phyloP scores from a whole-genome alignment of 768 basidiomycete species.

The Boletus subcaerulescens region DNA sequence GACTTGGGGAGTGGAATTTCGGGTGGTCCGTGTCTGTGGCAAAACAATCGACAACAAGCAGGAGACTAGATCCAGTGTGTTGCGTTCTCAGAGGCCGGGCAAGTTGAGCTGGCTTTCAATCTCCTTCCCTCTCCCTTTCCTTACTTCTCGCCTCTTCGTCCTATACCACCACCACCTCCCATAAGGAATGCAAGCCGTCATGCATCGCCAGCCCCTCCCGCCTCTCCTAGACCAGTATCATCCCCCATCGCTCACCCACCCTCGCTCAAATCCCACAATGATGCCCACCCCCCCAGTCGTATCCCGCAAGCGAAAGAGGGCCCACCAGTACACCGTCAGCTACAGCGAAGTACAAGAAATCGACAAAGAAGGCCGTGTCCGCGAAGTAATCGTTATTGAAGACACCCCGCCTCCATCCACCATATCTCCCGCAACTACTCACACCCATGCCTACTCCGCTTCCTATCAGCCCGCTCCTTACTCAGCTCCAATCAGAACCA shows the following conservation, averaged over 20 bases:
- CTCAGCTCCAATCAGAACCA: constrained; percentile 75
- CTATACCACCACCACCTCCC: constrained; percentile 50
- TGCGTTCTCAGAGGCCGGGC: constrained; percentile 31
- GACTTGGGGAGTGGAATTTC: no score
- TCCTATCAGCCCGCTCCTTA: constrained; percentile 78
- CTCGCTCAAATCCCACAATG: constrained; percentile 49
- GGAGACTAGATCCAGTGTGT: constrained; percentile 32
- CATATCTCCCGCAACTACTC: constrained; percentile 69
- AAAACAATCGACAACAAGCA: constrained; percentile 31
- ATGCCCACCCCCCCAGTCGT: constrained; percentile 70
- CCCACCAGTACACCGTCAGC: constrained; percentile 76
- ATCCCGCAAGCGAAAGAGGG: constrained; percentile 80
- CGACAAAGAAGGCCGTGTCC: constrained; percentile 69
- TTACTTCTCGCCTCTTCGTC: constrained; percentile 13
- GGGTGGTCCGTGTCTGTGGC: constrained; percentile 15
- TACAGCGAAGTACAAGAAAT: constrained; percentile 89
- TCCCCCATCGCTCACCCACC: constrained; percentile 51
- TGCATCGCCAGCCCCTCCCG: constrained; percentile 58
- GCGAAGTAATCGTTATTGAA: constrained; percentile 91
- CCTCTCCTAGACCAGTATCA: constrained; percentile 65
- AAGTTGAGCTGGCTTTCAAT: constrained; percentile 36
- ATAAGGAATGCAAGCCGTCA: constrained; percentile 69
- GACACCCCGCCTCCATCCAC: constrained; percentile 82
- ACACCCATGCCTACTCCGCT: constrained; percentile 68
- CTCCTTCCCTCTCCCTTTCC: constrained; percentile 20